Percentiles rank a stretch among this genome's conserved stretches.
Conservation (phyloP, 2,329 filamentous ascomycete species). For the Ascosphaera aggregata region DNA sequence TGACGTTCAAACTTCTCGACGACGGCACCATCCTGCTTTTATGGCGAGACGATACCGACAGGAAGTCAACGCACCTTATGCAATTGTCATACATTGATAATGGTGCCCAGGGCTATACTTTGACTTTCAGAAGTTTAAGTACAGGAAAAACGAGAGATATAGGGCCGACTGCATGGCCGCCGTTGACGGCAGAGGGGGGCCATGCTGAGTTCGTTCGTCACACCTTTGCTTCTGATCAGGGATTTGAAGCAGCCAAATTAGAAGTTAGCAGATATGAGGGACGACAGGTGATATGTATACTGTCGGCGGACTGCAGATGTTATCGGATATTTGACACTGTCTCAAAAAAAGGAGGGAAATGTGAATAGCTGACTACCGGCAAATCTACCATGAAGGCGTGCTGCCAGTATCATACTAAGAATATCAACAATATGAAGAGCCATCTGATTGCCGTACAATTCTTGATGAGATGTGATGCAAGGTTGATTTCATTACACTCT, state of each 20-base stretch:
- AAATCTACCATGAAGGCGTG: too few relatives aligned
- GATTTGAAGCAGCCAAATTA: constrained; percentile 24
- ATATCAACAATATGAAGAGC: too few relatives aligned
- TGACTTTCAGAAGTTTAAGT: constrained; percentile 2
- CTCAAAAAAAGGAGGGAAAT: too few relatives aligned
- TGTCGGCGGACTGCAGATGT: constrained; percentile 28
- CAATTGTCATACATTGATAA: not conserved
- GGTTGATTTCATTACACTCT: too few relatives aligned
- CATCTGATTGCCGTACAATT: too few relatives aligned
- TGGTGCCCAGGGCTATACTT: too few relatives aligned
- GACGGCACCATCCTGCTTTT: constrained; percentile 38
- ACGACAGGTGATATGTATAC: constrained; percentile 28
- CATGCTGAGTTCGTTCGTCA: constrained; percentile 18
- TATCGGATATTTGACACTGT: constrained; percentile 35
- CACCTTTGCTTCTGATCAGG: constrained; percentile 22
- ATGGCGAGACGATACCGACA: constrained; percentile 14
- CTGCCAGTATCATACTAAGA: too few relatives aligned
- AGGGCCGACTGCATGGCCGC: not conserved
- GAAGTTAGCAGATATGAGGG: constrained; percentile 32
- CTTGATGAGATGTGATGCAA: too few relatives aligned
- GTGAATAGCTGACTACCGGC: too few relatives aligned
- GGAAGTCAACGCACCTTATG: not conserved
- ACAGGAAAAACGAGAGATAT: not conserved
- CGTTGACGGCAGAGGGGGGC: not conserved
- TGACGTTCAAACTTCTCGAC: constrained; percentile 46